Conservation (phyloP, 805 yeast genomes). For the Wickerhamiella brachini region DNA sequence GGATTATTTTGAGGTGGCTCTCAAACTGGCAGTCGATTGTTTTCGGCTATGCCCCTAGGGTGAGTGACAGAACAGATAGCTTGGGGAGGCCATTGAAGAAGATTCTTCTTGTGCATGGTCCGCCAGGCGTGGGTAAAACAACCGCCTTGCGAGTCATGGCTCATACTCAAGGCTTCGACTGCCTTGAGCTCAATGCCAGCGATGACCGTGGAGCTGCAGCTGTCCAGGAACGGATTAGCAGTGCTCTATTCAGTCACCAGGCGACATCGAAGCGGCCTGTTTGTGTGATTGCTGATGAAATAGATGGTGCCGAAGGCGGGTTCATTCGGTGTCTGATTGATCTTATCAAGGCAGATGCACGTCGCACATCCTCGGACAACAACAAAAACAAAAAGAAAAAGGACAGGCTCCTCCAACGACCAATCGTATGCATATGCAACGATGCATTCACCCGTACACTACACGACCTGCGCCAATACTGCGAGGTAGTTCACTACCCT, state of each 20-base stretch:
- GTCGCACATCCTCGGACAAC: slow-evolving; percentile 6
- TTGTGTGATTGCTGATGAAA: slow-evolving; percentile 77
- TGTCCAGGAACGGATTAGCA: slow-evolving; percentile 24
- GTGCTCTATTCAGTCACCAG: slow-evolving; percentile 41
- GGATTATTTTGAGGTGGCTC: slow-evolving; percentile 49
- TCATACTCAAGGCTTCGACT: slow-evolving; percentile 62
- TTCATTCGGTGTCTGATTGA: slow-evolving; percentile 12
- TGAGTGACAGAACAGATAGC: slow-evolving; percentile 28
- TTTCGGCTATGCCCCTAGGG: slow-evolving; percentile 6
- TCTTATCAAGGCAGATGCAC: slow-evolving; percentile 9
- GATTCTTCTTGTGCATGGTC: slow-evolving; percentile 70
- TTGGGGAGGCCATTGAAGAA: slow-evolving; percentile 37
- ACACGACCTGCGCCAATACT: slow-evolving; percentile 56
- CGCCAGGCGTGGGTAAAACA: slow-evolving; percentile 91
- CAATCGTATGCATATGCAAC: slow-evolving; percentile 86
- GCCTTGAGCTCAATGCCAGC: slow-evolving; percentile 77
- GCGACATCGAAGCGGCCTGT: slow-evolving; percentile 47
- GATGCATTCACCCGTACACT: slow-evolving; percentile 65
- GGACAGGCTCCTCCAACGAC: slow-evolving; percentile 38
- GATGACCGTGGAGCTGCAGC: slow-evolving; percentile 50
- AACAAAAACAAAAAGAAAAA: slow-evolving; percentile 12
- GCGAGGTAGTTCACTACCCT: slow-evolving; percentile 58
- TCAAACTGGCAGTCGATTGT: slow-evolving; percentile 38
- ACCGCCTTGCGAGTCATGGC: slow-evolving; percentile 78
- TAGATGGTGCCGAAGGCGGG: slow-evolving; percentile 68